phyloP scores from a whole-genome alignment of 2,329 filamentous ascomycete genomes.

The Aspergillus ruber region DNA sequence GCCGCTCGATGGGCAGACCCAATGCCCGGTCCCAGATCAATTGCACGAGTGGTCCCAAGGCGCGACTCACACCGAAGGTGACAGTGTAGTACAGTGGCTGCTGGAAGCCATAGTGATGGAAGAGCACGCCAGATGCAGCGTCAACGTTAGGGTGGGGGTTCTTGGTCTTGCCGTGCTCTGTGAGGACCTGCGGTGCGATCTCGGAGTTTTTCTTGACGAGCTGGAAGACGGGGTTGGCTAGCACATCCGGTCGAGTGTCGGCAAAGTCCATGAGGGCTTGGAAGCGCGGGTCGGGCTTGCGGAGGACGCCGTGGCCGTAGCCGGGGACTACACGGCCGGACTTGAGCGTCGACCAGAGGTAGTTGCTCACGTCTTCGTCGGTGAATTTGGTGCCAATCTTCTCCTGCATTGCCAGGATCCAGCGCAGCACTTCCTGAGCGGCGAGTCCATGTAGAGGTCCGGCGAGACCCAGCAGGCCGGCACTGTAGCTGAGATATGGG shows the following conservation, averaged over 20 bases:
- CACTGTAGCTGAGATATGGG: slow-evolving; percentile 92
- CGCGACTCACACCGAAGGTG: slow-evolving; percentile 61
- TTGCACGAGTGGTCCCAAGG: slow-evolving; percentile 82
- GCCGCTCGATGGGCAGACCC: slow-evolving; percentile 90
- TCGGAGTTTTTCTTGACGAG: slow-evolving; percentile 90
- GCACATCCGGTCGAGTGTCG: slow-evolving; percentile 73
- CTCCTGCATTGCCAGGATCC: slow-evolving; percentile 94
- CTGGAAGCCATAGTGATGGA: slow-evolving; percentile 97
- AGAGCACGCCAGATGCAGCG: slow-evolving; percentile 83
- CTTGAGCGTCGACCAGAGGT: slow-evolving; percentile 89
- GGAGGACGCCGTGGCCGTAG: slow-evolving; percentile 90
- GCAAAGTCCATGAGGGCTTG: slow-evolving; percentile 96
- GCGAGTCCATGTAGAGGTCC: slow-evolving; percentile 91
- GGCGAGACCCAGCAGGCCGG: slow-evolving; percentile 88
- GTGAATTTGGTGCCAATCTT: slow-evolving; percentile 71
- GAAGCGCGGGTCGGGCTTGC: slow-evolving; percentile 95
- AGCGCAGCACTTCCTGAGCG: slow-evolving; percentile 93
- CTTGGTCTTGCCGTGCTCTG: slow-evolving; percentile 95
- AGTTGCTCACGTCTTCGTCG: slow-evolving; percentile 75
- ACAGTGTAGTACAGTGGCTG: slow-evolving; percentile 91
- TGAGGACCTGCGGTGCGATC: slow-evolving; percentile 83
- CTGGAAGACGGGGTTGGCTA: slow-evolving; percentile 81
- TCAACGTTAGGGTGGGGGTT: slow-evolving; percentile 98
- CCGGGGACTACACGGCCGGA: slow-evolving; percentile 90
- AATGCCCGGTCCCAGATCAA: slow-evolving; percentile 93